Evolutionary conservation across 2,329 filamentous ascomycete genomes (phyloP), one percentile per base, ranked within the genome.

Genomic region (Orbilia oligospora): DNA sequence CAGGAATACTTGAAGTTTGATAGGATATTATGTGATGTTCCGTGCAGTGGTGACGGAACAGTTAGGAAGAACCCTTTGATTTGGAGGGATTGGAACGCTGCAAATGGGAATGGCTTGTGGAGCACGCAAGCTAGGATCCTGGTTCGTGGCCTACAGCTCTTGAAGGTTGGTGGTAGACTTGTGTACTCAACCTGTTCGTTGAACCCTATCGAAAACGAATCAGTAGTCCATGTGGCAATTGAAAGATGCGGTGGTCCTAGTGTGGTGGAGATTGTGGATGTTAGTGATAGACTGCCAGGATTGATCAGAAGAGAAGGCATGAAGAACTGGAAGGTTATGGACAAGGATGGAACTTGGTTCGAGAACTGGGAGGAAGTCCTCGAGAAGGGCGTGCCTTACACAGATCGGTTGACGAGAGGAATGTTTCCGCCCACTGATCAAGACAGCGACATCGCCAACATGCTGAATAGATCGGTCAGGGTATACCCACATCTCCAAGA

Each of bases 161-260:
- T 99, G 81, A 98, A 97, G 87, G 92, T 93, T 71, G 95, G 96
- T 48, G 96, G 96, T 65, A 90, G 94, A 80, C 93, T 98, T 30
- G 95, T 99, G 66, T 99, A 98, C 86, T 98, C 95, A 2, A 99
- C 96, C 20, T 99, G 96, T 88, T 97, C 94, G 85, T 93, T 99
- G 92, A 99, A 99, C 85, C 96, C 96, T 0, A 90, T 98, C 30
- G 96, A 99, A 87, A 97, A 99, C 83, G 96, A 99, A 85, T 91
- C 96, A 5, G 94, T 98, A 16, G 87, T 99, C 77, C 90, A 93
- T 0, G 91, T 92, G 27, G 96, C 96, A 10, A 94, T 99, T 81
- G 92, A 94, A 82, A 89, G 94, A 71, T 98, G 94, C 83, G 96
- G 96, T 80, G 96, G 96, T 2, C 85, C 89, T 3, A 87, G 88